Percentiles rank a stretch among this genome's conserved stretches.
Evolutionary conservation across 306 rosid species (phyloP).

Genomic region (Sophora flavescens): DNA sequence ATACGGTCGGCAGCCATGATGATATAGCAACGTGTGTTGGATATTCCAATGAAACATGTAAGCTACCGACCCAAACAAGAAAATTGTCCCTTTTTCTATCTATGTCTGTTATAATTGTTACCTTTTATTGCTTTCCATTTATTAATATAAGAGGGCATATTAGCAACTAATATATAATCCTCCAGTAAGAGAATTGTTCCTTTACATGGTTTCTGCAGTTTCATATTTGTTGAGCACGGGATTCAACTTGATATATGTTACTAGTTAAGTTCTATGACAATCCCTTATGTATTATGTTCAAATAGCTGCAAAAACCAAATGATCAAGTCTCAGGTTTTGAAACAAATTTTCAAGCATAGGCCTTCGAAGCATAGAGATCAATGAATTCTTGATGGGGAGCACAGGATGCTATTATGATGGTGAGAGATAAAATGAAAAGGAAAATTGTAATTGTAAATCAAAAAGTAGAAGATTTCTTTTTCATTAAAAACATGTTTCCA

Average conservation of each 20-base stretch:
- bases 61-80: conserved; percentile 35
- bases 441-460: neutral
- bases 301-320: neutral
- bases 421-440: conserved; percentile 18
- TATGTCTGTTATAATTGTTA: conserved; percentile 31
- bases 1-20: conserved; percentile 70
- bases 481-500: neutral
- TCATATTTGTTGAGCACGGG: conserved; percentile 10
- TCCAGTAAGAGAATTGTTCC: neutral
- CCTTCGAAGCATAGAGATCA: neutral
- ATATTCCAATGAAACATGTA: conserved; percentile 80
- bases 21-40: conserved; percentile 74
- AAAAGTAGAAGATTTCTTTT: neutral
- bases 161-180: neutral
- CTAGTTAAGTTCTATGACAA: neutral
- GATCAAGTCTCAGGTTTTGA: conserved; percentile 13
- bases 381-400: conserved; percentile 19
- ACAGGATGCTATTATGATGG: conserved; percentile 16
- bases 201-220: conserved; percentile 16
- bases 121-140: conserved; percentile 29
- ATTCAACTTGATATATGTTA: conserved; percentile 8
- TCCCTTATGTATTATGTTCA: neutral
- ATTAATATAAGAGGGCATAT: conserved; percentile 21
- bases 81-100: neutral
- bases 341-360: conserved; percentile 4